Percentiles rank a stretch among this genome's conserved stretches.
Evolutionary conservation across 2,329 filamentous ascomycete genomes (phyloP).

Genomic region (Talaromyces sp.): DNA sequence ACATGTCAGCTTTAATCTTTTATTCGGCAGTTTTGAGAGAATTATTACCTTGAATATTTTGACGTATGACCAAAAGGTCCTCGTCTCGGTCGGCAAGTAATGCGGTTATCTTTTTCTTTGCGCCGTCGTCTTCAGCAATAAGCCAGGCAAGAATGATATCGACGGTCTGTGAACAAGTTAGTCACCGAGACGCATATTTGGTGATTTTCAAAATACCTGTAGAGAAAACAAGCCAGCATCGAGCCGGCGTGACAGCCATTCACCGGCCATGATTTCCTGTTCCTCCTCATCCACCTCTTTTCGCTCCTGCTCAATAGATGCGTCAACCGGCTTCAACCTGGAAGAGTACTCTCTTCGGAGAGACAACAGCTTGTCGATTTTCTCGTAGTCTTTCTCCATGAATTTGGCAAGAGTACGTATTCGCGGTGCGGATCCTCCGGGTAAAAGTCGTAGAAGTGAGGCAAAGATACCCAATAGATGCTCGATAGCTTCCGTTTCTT

Average conservation of each 20-base stretch:
- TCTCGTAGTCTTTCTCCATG: slow-evolving; percentile 87
- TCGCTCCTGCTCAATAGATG: slow-evolving; percentile 55
- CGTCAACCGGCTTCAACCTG: slow-evolving; percentile 57
- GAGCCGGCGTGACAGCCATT: slow-evolving; percentile 68
- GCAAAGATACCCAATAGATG: slow-evolving; percentile 82
- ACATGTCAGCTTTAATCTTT: slow-evolving; percentile 8
- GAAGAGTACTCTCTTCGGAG: slow-evolving; percentile 66
- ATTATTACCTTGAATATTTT: slow-evolving; percentile 57
- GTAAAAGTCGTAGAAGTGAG: slow-evolving; percentile 71
- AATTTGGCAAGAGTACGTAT: slow-evolving; percentile 90
- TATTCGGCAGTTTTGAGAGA: background rate
- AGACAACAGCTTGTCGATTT: slow-evolving; percentile 65
- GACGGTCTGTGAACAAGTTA: slow-evolving; percentile 46
- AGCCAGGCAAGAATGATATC: slow-evolving; percentile 88
- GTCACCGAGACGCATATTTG: background rate
- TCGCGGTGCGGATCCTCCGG: slow-evolving; percentile 67
- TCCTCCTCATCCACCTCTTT: slow-evolving; percentile 52
- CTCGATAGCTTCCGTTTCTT: slow-evolving; percentile 62
- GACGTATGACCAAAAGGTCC: slow-evolving; percentile 55
- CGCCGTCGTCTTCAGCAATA: slow-evolving; percentile 77
- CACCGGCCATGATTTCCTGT: slow-evolving; percentile 56
- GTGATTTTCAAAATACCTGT: slow-evolving; percentile 44
- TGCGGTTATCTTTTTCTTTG: slow-evolving; percentile 57
- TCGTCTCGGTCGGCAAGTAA: slow-evolving; percentile 65
- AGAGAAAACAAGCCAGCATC: slow-evolving; percentile 80